Conservation (phyloP, 805 yeast genomes). For the Deakozyma indianensis region DNA sequence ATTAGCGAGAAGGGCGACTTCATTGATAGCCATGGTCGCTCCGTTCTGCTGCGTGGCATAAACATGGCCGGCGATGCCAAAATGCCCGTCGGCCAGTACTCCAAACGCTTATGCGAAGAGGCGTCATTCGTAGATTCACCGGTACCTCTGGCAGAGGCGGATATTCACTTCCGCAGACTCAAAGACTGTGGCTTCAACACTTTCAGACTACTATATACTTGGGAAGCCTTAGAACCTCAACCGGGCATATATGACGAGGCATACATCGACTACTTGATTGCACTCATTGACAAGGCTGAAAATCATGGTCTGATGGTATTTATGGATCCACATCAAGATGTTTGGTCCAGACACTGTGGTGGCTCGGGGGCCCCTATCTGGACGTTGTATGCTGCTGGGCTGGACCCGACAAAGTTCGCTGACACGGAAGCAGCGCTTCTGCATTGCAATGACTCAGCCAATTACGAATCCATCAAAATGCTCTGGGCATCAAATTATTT, state of each 20-base stretch:
- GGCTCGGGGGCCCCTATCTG: conserved; percentile 92
- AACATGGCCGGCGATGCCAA: conserved; percentile 67
- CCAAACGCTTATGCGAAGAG: conserved; percentile 27
- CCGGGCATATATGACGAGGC: conserved; percentile 73
- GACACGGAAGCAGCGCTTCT: conserved; percentile 67
- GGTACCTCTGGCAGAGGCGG: conserved; percentile 59
- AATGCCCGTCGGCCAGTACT: conserved; percentile 31
- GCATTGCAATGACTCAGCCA: conserved; percentile 36
- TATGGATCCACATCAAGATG: conserved; percentile 86
- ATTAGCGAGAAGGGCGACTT: conserved; percentile 36
- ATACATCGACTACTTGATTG: conserved; percentile 54
- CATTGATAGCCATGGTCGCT: conserved; percentile 39
- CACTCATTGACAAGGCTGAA: conserved; percentile 43
- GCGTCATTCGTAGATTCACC: conserved; percentile 74
- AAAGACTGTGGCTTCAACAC: conserved; percentile 72
- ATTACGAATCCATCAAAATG: conserved; percentile 41
- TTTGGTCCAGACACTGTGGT: conserved; percentile 82
- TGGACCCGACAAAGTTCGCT: conserved; percentile 55
- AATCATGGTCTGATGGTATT: conserved; percentile 61
- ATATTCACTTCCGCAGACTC: conserved; percentile 50
- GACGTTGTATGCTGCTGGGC: conserved; percentile 85
- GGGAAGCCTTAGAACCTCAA: conserved; percentile 85
- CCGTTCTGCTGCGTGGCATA: conserved; percentile 56
- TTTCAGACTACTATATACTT: conserved; percentile 62
- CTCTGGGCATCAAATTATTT: conserved; percentile 81